A percentile compares a stretch with the other conserved stretches of the same genome.
Evolutionary conservation across 2,329 filamentous ascomycete species (phyloP).

Genomic region (Trichophyton rubrum): DNA sequence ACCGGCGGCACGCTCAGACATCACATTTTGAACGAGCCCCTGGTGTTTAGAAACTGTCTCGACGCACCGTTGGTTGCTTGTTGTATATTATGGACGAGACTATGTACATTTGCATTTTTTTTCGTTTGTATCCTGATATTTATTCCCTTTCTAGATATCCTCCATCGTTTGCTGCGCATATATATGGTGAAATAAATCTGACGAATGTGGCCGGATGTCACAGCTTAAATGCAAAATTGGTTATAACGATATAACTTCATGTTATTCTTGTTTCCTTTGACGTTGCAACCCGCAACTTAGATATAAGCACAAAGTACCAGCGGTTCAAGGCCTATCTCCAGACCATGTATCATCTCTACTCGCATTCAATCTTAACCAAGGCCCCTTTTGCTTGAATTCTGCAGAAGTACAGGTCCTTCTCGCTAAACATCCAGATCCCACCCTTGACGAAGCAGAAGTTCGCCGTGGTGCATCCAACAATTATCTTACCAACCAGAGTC

Average conservation of each 20-base stretch:
- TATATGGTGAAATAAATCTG: neutral
- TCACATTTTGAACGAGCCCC: neutral
- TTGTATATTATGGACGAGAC: neutral
- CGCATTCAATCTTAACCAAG: slow-evolving; percentile 10
- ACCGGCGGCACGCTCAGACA: neutral
- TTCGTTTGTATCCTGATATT: neutral
- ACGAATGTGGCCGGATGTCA: neutral
- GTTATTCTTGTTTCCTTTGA: neutral
- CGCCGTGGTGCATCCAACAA: slow-evolving; percentile 34
- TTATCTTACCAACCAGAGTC: slow-evolving; percentile 45
- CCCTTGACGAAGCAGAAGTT: slow-evolving; percentile 38
- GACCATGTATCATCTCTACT: neutral
- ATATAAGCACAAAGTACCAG: too few relatives aligned
- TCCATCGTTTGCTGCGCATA: neutral
- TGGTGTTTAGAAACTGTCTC: neutral
- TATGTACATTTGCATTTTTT: too few relatives aligned
- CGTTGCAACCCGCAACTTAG: too few relatives aligned
- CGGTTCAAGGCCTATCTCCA: neutral
- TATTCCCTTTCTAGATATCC: neutral
- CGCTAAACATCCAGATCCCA: slow-evolving; percentile 13
- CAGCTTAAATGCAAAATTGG: neutral
- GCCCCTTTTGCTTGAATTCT: slow-evolving; percentile 12
- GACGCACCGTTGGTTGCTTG: neutral
- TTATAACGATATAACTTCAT: neutral
- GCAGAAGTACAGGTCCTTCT: slow-evolving; percentile 12